These are phyloP conservation scores for Tylopilus sp. DNA, from an alignment of 768 basidiomycete genomes.

Conservation along the genomic window DNA sequence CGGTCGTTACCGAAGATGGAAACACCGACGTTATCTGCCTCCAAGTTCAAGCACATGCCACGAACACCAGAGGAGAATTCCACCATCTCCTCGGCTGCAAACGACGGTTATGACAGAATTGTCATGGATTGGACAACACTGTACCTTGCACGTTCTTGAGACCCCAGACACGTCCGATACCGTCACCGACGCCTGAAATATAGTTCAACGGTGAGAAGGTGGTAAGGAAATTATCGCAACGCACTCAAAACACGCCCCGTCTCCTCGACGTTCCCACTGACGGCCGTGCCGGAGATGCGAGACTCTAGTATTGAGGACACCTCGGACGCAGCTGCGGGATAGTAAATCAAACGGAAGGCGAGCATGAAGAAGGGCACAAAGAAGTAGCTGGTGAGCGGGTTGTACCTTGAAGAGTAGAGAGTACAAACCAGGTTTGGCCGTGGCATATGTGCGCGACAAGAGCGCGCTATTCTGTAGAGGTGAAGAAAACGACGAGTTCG, in stretches of 20 bases:
- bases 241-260: constrained; percentile 97
- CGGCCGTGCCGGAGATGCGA: constrained; percentile 89
- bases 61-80: constrained; percentile 99
- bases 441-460: constrained; percentile 85
- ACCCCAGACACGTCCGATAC: constrained; percentile 99
- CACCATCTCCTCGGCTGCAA: constrained; percentile 98
- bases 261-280: constrained; percentile 96
- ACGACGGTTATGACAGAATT: constrained; percentile 4
- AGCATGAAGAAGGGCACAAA: constrained; percentile 9
- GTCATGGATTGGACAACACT: constrained; percentile 10
- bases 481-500: constrained; percentile 8
- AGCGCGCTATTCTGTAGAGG: constrained; percentile 39
- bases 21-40: constrained; percentile 99
- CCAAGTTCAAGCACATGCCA: constrained; percentile 99
- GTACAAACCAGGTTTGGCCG: constrained; percentile 90
- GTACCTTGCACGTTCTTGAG: constrained; percentile 96
- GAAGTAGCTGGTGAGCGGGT: constrained; percentile 2
- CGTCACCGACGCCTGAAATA: constrained; percentile 90
- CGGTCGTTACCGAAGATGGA: constrained; percentile 98
- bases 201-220: constrained; percentile 5
- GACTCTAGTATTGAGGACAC: constrained; percentile 99
- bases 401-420: background rate
- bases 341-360: constrained; percentile 25
- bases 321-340: constrained; percentile 87
- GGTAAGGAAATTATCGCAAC: constrained; percentile 30